Evolutionary conservation across 345 rosid genomes (phyloP).

Genomic region (Abelmoschus esculentus): DNA sequence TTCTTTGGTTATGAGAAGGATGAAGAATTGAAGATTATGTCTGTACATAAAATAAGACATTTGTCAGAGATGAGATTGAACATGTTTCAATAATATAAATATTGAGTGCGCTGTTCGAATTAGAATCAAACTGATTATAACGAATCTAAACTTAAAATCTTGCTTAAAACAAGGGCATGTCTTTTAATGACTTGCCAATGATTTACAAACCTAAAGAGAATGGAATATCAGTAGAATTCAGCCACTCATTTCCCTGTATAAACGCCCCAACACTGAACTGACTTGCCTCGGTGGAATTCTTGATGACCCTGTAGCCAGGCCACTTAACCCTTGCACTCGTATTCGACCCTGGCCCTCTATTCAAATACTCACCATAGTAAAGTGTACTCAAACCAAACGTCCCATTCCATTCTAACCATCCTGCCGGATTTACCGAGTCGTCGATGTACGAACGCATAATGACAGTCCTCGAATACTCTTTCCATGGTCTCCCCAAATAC

Average conservation of each 20-base stretch:
- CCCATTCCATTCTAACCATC: slow-evolving; percentile 68
- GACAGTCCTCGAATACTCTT: slow-evolving; percentile 59
- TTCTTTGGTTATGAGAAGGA: too few relatives aligned
- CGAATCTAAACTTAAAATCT: too few relatives aligned
- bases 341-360: slow-evolving; percentile 57
- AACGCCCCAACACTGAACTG: slow-evolving; percentile 54
- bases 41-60: too few relatives aligned
- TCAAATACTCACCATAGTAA: slow-evolving; percentile 68
- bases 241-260: slow-evolving; percentile 57
- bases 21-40: too few relatives aligned
- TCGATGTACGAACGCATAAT: slow-evolving; percentile 40
- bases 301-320: slow-evolving; percentile 57
- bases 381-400: slow-evolving; percentile 44
- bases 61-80: too few relatives aligned
- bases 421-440: slow-evolving; percentile 54
- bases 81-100: too few relatives aligned
- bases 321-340: slow-evolving; percentile 56
- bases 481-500: slow-evolving; percentile 81
- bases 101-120: too few relatives aligned
- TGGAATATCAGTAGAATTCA: slow-evolving; percentile 48
- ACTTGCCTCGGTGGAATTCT: slow-evolving; percentile 35
- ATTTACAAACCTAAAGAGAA: slow-evolving; percentile 16
- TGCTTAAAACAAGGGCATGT: neutral
- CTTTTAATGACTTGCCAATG: neutral
- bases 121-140: too few relatives aligned